A percentile compares a stretch with the other conserved stretches of the same genome.
These are phyloP conservation scores for Mariannaea sp. DNA, from an alignment of 2,329 filamentous ascomycete genomes.

Conservation along the genomic window DNA sequence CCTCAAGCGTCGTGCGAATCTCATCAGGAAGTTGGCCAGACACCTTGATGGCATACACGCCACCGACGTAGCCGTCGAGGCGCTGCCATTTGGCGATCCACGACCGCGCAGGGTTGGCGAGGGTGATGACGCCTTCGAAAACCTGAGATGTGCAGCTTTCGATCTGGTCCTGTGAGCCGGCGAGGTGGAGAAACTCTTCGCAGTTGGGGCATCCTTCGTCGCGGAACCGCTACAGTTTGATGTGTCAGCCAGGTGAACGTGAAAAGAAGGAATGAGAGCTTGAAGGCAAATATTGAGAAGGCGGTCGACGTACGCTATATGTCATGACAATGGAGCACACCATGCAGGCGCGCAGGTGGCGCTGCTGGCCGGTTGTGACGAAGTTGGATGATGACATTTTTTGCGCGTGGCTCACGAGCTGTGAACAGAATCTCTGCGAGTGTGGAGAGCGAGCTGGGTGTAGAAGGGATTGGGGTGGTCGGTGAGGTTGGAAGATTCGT, in stretches of 20 bases:
- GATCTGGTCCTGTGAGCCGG: constrained; percentile 77
- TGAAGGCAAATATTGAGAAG: not conserved
- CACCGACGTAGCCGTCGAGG: constrained; percentile 82
- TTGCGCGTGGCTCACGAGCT: not conserved
- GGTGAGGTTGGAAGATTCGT: constrained; percentile 10
- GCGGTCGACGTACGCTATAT: constrained; percentile 61
- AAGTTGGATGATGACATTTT: constrained; percentile 60
- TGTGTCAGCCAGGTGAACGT: constrained; percentile 17
- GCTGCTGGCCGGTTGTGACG: constrained; percentile 75
- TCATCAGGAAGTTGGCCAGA: constrained; percentile 77
- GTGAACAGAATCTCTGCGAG: not conserved
- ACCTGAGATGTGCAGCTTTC: constrained; percentile 94
- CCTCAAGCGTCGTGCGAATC: constrained; percentile 62
- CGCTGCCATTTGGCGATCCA: constrained; percentile 99
- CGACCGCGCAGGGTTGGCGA: constrained; percentile 79
- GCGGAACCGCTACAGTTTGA: constrained; percentile 71
- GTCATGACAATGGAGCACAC: constrained; percentile 95
- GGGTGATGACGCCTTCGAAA: constrained; percentile 88
- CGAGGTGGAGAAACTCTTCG: constrained; percentile 86
- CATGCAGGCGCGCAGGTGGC: constrained; percentile 95
- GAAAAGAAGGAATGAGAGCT: not conserved
- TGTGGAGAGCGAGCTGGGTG: not conserved
- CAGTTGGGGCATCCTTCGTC: constrained; percentile 94
- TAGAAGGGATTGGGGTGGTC: not conserved
- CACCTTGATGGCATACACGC: constrained; percentile 94